phyloP scores from a whole-genome alignment of 768 basidiomycete species.

The Russula olivacea region DNA sequence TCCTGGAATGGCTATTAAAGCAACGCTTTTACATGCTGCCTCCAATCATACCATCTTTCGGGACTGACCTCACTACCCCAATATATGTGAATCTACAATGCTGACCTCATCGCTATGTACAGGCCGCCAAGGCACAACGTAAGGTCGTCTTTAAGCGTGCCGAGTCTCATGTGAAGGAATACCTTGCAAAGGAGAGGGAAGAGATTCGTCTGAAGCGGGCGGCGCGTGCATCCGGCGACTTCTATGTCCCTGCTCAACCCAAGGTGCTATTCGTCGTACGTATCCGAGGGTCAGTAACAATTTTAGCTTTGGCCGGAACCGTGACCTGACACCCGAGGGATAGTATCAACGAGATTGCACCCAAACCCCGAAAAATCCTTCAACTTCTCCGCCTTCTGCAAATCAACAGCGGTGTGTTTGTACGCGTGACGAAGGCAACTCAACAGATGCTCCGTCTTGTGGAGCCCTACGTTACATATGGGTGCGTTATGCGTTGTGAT shows the following conservation, averaged over 20 bases:
- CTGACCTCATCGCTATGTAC: slow-evolving; percentile 23
- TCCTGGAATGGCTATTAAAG: slow-evolving; percentile 73
- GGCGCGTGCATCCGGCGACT: slow-evolving; percentile 88
- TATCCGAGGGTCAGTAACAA: slow-evolving; percentile 78
- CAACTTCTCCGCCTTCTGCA: slow-evolving; percentile 97
- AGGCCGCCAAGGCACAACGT: slow-evolving; percentile 90
- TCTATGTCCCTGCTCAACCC: slow-evolving; percentile 94
- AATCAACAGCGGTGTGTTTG: slow-evolving; percentile 99
- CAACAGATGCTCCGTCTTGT: slow-evolving; percentile 97
- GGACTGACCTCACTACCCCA: slow-evolving; percentile 54
- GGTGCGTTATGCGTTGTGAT: slow-evolving; percentile 44
- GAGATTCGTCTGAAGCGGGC: slow-evolving; percentile 92
- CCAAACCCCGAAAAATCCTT: slow-evolving; percentile 98
- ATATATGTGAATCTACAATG: slow-evolving; percentile 24
- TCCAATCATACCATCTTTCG: slow-evolving; percentile 92
- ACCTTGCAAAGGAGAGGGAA: slow-evolving; percentile 86
- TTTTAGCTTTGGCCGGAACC: slow-evolving; percentile 16
- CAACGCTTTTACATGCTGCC: slow-evolving; percentile 59
- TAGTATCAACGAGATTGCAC: slow-evolving; percentile 99
- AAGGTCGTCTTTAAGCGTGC: slow-evolving; percentile 99
- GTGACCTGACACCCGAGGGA: slow-evolving; percentile 2
- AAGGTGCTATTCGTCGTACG: slow-evolving; percentile 98
- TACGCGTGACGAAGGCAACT: slow-evolving; percentile 94
- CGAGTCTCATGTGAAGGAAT: slow-evolving; percentile 97
- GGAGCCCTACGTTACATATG: slow-evolving; percentile 97